Evolutionary conservation across 148 eudicot species (phyloP).

Genomic region (Oxyria digyna): DNA sequence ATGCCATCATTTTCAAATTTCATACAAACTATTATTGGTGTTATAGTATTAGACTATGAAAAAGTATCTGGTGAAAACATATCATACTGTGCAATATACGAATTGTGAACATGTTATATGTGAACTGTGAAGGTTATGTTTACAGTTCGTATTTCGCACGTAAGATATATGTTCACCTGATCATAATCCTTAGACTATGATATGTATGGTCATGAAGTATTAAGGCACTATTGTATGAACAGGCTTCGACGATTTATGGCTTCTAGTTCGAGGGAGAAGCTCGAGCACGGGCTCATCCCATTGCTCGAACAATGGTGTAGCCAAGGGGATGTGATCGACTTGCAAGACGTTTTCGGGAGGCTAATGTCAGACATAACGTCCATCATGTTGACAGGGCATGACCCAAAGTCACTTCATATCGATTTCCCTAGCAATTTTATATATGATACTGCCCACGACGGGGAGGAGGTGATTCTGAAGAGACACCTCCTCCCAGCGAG

Average conservation of each 20-base stretch:
- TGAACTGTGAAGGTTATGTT: no score
- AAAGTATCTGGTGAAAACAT: no score
- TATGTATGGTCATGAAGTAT: conserved; percentile 3
- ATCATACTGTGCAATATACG: no score
- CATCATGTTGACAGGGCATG: conserved; percentile 30
- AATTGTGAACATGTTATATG: no score
- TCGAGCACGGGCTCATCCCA: conserved; percentile 27
- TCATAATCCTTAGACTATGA: no score
- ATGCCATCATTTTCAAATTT: no score
- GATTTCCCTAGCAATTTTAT: conserved; percentile 27
- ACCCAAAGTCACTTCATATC: conserved; percentile 26
- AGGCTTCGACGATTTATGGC: not conserved
- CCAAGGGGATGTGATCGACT: conserved; percentile 23
- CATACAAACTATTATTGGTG: no score
- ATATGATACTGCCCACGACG: conserved; percentile 30
- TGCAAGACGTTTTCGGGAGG: conserved; percentile 51
- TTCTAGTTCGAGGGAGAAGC: conserved; percentile 11
- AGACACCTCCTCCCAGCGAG: conserved; percentile 33
- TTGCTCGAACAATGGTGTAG: conserved; percentile 23
- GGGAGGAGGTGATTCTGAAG: conserved; percentile 25
- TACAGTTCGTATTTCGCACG: no score
- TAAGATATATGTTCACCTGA: no score
- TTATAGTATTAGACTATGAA: no score
- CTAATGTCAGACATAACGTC: conserved; percentile 41
- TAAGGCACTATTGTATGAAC: conserved; percentile 13